These are phyloP conservation scores for Aspergillus sp. DNA, from an alignment of 2,329 filamentous ascomycete species.

Conservation along the genomic window DNA sequence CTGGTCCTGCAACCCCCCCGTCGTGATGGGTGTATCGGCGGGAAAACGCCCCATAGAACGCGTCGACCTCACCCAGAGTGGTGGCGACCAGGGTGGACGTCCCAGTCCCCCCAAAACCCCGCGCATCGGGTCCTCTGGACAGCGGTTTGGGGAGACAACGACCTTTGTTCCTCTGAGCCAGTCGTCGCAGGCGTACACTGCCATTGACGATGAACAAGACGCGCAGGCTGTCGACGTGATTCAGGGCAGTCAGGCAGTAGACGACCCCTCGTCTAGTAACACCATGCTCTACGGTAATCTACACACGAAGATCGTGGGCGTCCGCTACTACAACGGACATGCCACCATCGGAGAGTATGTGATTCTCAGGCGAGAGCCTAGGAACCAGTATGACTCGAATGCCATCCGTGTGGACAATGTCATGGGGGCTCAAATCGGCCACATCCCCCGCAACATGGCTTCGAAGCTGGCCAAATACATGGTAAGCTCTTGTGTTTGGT, in stretches of 20 bases:
- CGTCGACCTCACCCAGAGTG: conserved; percentile 24
- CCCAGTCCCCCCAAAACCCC: conserved; percentile 10
- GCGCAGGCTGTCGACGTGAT: conserved; percentile 32
- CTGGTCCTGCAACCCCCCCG: not conserved
- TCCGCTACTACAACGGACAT: conserved; percentile 62
- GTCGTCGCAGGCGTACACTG: conserved; percentile 22
- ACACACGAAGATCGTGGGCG: conserved; percentile 59
- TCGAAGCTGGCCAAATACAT: conserved; percentile 73
- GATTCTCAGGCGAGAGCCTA: conserved; percentile 62
- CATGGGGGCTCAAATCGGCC: conserved; percentile 71
- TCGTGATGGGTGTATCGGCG: not conserved
- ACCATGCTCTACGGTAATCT: conserved; percentile 43
- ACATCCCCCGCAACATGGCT: conserved; percentile 67
- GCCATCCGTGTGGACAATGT: conserved; percentile 80
- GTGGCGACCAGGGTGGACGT: conserved; percentile 27
- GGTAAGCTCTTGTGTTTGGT: conserved; percentile 45
- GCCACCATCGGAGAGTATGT: conserved; percentile 65
- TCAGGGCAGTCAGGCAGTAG: conserved; percentile 31
- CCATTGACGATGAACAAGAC: conserved; percentile 35
- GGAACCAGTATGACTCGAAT: conserved; percentile 70
- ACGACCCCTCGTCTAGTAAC: conserved; percentile 35
- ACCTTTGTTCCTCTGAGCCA: conserved; percentile 33
- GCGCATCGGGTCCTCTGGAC: conserved; percentile 16
- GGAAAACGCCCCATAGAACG: conserved; percentile 25
- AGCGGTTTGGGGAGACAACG: conserved; percentile 28